Evolutionary conservation across 192 early-diverging fungal species (phyloP), one percentile per base, ranked within the genome.

Genomic region (Coemansia sp.): DNA sequence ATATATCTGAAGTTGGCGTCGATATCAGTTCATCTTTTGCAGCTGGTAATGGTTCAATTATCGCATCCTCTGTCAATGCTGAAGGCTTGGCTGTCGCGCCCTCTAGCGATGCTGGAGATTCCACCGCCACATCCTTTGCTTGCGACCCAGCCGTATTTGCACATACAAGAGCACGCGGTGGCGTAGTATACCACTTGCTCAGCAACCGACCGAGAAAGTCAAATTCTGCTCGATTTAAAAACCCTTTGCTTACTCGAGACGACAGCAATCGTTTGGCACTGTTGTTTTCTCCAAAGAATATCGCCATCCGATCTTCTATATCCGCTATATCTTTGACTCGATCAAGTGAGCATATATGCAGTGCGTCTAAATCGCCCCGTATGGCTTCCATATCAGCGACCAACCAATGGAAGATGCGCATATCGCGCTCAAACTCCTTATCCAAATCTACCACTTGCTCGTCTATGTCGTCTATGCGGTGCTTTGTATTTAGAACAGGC

Each of bases 181-280:
- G 74, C 17, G 55, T 26, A 23, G 39, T 26, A 57, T 72, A 82
- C 79, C 79, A 82, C 10, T 62, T 56, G 31, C 54, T 43, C 23
- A 82, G 57, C 9, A 82, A 60, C 26, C 79, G 29, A 6, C 74
- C 71, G 4, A 76, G 53, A 69, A 76, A 82, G 57, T 82, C 68
- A 73, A 82, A 82, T 41, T 82, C 79, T 3, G 64, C 70, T 14
- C 73, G 64, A 25, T 69, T 82, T 50, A 82, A 43, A 22, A 53
- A 62, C 0, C 74, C 79, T n/a, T 29, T 68, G 14, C 47, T 62
- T 22, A 76, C 70, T 6, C 68, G 74, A 6, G 39, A 38, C 3
- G 73, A 38, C 43, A 82, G 54, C 50, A 41, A 37, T 3, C 59
- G 61, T 59, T 73, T 82, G 5, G 64, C 52, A 3, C 25, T 66